Percentiles rank a stretch among this genome's conserved stretches.
These are phyloP conservation scores for Golubevia pallescens DNA, from an alignment of 1,284 basidiomycete genomes.

Conservation along the genomic window DNA sequence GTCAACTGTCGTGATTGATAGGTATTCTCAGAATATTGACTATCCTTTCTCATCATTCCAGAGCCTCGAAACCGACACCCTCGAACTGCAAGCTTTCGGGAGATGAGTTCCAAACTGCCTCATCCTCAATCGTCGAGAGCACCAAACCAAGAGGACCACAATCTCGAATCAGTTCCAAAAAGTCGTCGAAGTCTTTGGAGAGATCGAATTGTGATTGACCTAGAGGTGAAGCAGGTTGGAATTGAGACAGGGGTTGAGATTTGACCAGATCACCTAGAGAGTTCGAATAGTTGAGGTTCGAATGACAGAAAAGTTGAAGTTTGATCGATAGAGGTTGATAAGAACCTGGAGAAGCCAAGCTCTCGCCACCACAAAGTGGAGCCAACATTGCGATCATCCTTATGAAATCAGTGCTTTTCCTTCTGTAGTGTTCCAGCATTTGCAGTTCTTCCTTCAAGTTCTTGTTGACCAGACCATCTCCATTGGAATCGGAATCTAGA, in stretches of 20 bases:
- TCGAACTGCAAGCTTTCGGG: not conserved
- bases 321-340: not conserved
- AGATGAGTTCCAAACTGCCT: not conserved
- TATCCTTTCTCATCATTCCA: too few species aligned
- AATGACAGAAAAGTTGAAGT: not conserved
- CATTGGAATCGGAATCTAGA: not conserved
- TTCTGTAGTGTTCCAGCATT: conserved; percentile 23
- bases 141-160: not conserved
- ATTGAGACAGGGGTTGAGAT: not conserved
- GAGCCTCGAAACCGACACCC: not conserved
- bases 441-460: conserved; percentile 4
- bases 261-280: not conserved
- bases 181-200: not conserved
- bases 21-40: too few species aligned
- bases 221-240: not conserved
- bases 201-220: not conserved
- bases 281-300: not conserved
- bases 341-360: not conserved
- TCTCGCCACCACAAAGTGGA: conserved; percentile 19
- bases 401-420: conserved; percentile 28
- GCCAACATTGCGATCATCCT: conserved; percentile 29
- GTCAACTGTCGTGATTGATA: too few species aligned
- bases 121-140: not conserved
- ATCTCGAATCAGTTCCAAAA: not conserved
- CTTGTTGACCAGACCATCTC: not conserved